Conservation (phyloP, 225 moss, liverwort and hornwort species). For the Sphagnum contortum region DNA sequence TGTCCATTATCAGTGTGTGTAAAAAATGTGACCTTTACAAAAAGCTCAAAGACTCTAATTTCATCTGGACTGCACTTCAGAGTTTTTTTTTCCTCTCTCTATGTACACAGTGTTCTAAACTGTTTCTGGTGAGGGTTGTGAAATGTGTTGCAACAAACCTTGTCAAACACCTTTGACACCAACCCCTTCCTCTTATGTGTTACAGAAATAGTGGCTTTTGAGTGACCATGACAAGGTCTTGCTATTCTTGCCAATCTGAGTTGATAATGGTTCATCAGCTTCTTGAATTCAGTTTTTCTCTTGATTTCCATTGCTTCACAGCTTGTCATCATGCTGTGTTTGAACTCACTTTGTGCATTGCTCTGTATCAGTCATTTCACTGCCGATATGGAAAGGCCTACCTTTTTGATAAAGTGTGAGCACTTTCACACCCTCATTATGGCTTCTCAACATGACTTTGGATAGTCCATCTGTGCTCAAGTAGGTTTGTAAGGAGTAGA, state of each 20-base stretch:
- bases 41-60: too few species aligned
- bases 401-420: slow-evolving; percentile 80
- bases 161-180: too few species aligned
- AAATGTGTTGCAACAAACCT: too few species aligned
- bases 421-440: slow-evolving; percentile 11
- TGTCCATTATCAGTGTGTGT: too few species aligned
- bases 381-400: slow-evolving; percentile 86
- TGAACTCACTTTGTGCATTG: slow-evolving; percentile 6
- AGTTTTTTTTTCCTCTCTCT: too few species aligned
- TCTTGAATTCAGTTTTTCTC: neutral
- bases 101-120: too few species aligned
- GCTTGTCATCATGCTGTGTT: slow-evolving; percentile 11
- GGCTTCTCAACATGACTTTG: neutral
- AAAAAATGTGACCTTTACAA: too few species aligned
- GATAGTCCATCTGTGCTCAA: too few species aligned
- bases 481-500: neutral
- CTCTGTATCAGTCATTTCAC: slow-evolving; percentile 48
- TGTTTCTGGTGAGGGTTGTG: too few species aligned
- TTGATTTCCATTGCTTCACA: slow-evolving; percentile 1
- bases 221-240: neutral
- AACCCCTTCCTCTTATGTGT: too few species aligned
- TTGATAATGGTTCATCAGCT: neutral
- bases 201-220: neutral
- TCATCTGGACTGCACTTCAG: too few species aligned
- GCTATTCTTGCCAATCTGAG: neutral